These are phyloP conservation scores for Mucor circinelloides DNA, from an alignment of 371 early-diverging fungal genomes.

Conservation along the genomic window DNA sequence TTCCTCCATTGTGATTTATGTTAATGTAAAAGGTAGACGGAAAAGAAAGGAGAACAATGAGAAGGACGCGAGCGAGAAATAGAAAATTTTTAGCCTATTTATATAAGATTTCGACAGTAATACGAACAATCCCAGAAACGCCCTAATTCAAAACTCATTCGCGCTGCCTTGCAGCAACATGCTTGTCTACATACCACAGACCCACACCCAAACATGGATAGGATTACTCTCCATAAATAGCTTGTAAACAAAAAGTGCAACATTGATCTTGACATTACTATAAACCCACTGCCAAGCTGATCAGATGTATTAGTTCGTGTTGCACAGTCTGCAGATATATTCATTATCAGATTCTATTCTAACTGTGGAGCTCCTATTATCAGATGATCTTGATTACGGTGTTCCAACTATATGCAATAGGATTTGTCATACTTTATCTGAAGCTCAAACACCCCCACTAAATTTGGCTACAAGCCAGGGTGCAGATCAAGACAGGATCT, in stretches of 20 bases:
- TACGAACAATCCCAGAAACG: neutral
- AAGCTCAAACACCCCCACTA: no score
- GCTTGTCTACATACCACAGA: neutral
- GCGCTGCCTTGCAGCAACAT: neutral
- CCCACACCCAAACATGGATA: no score
- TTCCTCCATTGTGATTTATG: slow-evolving; percentile 1
- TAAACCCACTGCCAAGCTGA: neutral
- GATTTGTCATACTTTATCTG: no score
- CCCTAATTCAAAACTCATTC: neutral
- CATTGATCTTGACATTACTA: neutral
- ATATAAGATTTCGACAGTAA: neutral
- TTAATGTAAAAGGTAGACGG: neutral
- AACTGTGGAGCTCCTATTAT: neutral
- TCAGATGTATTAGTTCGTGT: neutral
- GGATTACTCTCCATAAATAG: neutral
- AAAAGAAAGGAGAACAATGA: neutral
- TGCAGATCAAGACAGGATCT: no score
- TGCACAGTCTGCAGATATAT: neutral
- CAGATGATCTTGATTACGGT: slow-evolving; percentile 5
- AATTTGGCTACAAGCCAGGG: no score
- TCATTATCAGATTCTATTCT: neutral
- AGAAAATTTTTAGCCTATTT: neutral
- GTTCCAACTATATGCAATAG: neutral
- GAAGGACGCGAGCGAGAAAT: neutral
- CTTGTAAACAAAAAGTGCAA: neutral